Conservation (phyloP, 1,284 basidiomycete species). For the Gomphus bonarii region DNA sequence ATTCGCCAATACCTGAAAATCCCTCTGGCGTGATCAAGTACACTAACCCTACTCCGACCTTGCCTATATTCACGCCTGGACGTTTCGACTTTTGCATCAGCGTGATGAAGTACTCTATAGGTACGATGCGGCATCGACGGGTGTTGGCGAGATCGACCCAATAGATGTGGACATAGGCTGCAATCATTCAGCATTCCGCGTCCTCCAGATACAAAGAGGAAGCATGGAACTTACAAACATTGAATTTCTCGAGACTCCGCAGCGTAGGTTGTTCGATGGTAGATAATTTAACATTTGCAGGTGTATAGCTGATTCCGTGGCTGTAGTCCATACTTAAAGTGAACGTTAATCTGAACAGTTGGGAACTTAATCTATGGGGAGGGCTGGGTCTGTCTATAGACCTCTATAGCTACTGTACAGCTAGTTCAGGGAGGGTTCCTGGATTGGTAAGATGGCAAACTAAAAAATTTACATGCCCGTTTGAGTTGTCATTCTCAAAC, state of each 20-base stretch:
- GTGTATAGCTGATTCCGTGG: background rate
- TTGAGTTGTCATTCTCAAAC: too few relatives aligned
- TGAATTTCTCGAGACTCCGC: background rate
- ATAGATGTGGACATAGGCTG: conserved; percentile 4
- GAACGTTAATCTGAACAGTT: too few relatives aligned
- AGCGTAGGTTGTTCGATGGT: background rate
- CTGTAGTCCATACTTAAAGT: background rate
- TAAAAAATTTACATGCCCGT: too few relatives aligned
- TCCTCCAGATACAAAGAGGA: too few relatives aligned
- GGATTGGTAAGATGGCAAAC: too few relatives aligned
- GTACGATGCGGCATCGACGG: background rate
- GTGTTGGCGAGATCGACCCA: conserved; percentile 1
- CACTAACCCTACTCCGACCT: background rate
- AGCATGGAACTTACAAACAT: background rate
- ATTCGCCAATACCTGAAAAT: conserved; percentile 32
- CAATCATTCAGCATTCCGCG: background rate
- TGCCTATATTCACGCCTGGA: background rate
- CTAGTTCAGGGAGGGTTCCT: too few relatives aligned
- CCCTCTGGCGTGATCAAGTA: background rate
- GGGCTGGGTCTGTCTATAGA: too few relatives aligned
- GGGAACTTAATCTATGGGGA: too few relatives aligned
- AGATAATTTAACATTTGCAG: background rate
- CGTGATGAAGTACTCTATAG: background rate
- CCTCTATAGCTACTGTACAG: too few relatives aligned
- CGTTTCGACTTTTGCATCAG: background rate